phyloP scores from a whole-genome alignment of 495 filamentous ascomycete species.

The Podospora anserina region DNA sequence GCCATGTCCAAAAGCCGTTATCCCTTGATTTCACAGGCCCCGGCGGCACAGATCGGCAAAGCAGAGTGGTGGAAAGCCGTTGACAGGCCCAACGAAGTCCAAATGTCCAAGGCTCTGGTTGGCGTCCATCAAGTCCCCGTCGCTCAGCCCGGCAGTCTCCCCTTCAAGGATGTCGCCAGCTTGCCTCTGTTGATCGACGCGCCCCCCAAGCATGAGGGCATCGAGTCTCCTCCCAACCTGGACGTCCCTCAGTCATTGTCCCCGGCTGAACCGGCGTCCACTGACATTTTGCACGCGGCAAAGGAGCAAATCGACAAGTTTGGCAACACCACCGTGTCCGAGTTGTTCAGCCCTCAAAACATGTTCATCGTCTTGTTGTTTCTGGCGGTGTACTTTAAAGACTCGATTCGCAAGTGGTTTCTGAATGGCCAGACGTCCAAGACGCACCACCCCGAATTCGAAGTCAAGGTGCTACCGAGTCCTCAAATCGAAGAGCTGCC shows the following conservation, averaged over 20 bases:
- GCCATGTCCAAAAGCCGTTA: constrained; percentile 86
- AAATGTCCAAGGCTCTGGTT: constrained; percentile 42
- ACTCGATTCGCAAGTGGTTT: background rate
- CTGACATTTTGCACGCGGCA: constrained; percentile 34
- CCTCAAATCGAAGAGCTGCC: background rate
- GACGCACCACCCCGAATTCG: background rate
- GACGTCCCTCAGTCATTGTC: constrained; percentile 1
- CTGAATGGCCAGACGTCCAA: background rate
- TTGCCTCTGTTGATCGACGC: background rate
- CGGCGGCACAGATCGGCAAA: constrained; percentile 62
- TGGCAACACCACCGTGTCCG: constrained; percentile 27
- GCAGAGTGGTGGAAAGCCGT: constrained; percentile 52
- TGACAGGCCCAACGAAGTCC: constrained; percentile 29
- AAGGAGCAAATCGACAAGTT: constrained; percentile 38
- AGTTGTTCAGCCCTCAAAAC: background rate
- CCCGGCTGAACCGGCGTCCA: constrained; percentile 23
- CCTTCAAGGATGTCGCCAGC: background rate
- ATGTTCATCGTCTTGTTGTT: background rate
- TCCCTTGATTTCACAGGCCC: constrained; percentile 73
- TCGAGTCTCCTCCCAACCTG: background rate
- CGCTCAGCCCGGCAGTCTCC: constrained; percentile 8
- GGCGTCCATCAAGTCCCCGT: constrained; percentile 47
- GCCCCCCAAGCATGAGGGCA: constrained; percentile 1
- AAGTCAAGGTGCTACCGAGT: background rate
- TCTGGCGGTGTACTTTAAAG: background rate